These are phyloP conservation scores for Boletus huronensis DNA, from an alignment of 768 basidiomycete species.

Conservation along the genomic window DNA sequence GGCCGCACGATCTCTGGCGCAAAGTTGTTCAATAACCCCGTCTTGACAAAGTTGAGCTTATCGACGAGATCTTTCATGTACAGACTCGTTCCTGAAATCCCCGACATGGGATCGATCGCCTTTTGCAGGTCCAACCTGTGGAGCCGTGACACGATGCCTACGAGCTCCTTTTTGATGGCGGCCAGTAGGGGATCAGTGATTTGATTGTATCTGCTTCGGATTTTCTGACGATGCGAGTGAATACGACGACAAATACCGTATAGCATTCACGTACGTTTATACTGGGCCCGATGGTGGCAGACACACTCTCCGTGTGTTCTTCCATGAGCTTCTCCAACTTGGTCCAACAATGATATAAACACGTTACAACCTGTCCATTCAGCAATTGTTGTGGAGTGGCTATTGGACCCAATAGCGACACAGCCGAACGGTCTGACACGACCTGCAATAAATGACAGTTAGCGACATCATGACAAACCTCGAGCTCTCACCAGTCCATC, in stretches of 20 bases:
- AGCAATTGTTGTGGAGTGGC: conserved; percentile 75
- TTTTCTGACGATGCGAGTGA: conserved; percentile 18
- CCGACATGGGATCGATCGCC: conserved; percentile 59
- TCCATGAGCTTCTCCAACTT: conserved; percentile 24
- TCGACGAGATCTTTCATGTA: conserved; percentile 89
- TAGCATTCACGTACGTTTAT: conserved; percentile 48
- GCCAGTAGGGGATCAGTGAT: conserved; percentile 60
- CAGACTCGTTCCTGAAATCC: conserved; percentile 52
- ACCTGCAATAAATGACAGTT: conserved; percentile 41
- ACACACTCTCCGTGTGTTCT: conserved; percentile 39
- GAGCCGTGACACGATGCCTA: conserved; percentile 73
- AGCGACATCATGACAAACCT: not conserved
- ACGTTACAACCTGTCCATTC: conserved; percentile 78
- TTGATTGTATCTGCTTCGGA: conserved; percentile 43
- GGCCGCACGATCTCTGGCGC: conserved; percentile 67
- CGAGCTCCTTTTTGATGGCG: conserved; percentile 77
- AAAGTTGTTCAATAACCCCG: conserved; percentile 73
- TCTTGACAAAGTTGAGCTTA: conserved; percentile 73
- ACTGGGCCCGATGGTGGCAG: conserved; percentile 49
- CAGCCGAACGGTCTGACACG: conserved; percentile 67
- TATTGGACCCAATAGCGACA: conserved; percentile 67
- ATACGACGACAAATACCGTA: not conserved
- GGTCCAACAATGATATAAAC: conserved; percentile 39
- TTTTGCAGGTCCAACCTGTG: conserved; percentile 84
- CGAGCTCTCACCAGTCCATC: conserved; percentile 61